Base-by-base conservation (phyloP, 495 filamentous ascomycete genomes). In the Xylaria acuta region DNA sequence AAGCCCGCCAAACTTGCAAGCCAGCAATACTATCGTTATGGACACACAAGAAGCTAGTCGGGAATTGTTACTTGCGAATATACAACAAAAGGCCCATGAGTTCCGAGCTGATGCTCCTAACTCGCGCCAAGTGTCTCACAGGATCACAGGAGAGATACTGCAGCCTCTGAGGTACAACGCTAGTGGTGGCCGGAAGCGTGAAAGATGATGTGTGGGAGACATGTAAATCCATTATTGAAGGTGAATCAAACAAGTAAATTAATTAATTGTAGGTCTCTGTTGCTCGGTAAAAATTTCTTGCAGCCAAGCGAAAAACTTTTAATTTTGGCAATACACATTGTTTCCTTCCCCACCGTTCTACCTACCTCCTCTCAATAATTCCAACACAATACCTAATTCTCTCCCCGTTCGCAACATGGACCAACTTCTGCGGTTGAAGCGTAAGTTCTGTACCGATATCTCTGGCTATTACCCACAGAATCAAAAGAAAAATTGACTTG, bases 91-190 rank as follows among this genome's bases (percentile, higher is more conserved):
- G 7, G 16, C 32, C 22, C 41, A 54, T n/a, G 63, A 49, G n/a
- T 62, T 41, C 20, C 45, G 25, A 38, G 20, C 11, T 22, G 25
- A 36, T 63, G n/a, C n/a, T 32, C 9, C 56, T 64, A 18, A 51
- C 36, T 41, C 59, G 20, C 51, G 45, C 25, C 27, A 32, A 47
- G 63, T 67, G 20, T 69, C 66, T 60, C 58, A 64, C 30, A 59
- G 58, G 40, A 66, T 30, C 20, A 64, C 65, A 36, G 41, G 54
- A 45, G 67, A 73, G 25, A 66, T 51, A 51, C 30, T 71, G 30
- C 40, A 58, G 30, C 65, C 56, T 30, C 45, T 71, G 40, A 41
- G 36, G 27, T 68, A 69, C 27, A 69, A 69, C 4, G 14, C 54
- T 14, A 69, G 40, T 47, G 53, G 67, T 36, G 40, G 54, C 9